phyloP scores from a whole-genome alignment of 2,329 filamentous ascomycete species.

The Clonostachys rosea region DNA sequence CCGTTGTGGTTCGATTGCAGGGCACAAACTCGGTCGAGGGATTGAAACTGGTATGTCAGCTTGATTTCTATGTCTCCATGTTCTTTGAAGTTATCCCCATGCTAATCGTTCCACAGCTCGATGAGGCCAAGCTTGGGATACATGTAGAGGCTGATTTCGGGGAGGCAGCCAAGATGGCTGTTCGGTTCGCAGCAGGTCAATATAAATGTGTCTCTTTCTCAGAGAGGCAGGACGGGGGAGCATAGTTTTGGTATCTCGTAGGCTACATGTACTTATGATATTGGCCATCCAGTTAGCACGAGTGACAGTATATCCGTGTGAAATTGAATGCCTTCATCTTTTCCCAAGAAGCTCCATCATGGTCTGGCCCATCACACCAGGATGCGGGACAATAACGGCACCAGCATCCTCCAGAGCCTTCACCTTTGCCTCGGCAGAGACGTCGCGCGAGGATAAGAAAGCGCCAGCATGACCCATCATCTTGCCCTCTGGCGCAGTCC shows the following conservation, averaged over 20 bases:
- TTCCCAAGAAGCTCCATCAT: conserved; percentile 23
- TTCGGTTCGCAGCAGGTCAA: conserved; percentile 17
- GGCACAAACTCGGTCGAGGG: conserved; percentile 38
- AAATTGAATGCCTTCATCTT: neutral
- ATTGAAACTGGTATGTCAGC: conserved; percentile 27
- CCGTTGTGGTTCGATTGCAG: conserved; percentile 39
- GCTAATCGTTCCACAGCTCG: conserved; percentile 15
- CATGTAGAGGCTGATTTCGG: conserved; percentile 33
- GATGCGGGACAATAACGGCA: conserved; percentile 28
- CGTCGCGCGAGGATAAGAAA: conserved; percentile 30
- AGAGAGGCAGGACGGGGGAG: neutral
- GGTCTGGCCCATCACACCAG: conserved; percentile 25
- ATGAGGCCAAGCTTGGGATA: conserved; percentile 24
- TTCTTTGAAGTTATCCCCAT: neutral
- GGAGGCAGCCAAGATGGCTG: conserved; percentile 21
- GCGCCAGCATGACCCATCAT: conserved; percentile 74
- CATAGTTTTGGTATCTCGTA: no score
- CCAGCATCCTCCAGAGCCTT: conserved; percentile 25
- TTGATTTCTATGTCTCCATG: neutral
- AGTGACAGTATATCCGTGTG: neutral
- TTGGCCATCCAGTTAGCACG: no score
- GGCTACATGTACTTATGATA: no score
- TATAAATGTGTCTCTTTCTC: neutral
- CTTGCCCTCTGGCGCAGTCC: conserved; percentile 52
- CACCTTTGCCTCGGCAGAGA: conserved; percentile 21